Base-by-base conservation (phyloP, 2,329 filamentous ascomycete species). In the Teratosphaeria epicoccoides region DNA sequence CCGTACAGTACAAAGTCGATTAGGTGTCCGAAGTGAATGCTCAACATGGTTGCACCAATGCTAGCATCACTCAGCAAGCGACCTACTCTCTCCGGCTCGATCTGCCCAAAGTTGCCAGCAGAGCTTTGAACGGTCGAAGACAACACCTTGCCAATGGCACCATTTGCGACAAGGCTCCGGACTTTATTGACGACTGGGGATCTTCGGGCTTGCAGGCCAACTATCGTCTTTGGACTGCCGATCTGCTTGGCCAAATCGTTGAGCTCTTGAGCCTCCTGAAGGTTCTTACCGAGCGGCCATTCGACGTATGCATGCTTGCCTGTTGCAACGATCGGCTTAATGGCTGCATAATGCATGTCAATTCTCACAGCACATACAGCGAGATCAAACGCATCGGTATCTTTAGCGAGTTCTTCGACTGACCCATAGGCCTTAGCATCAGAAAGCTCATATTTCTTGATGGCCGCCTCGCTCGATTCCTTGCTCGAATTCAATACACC, bases 261-360 rank as follows among this genome's bases (percentile, higher is more conserved):
- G 20, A 79, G 61, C 54, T 76, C 71, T 44, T 71, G 66, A 0
- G 73, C 68, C 53, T 76, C 67, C 1, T 61, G 54, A 1, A 70
- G 49, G 43, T 68, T 73, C 3, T 66, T 63, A 0, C 65, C 74
- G 1, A 76, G 64, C 3, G 73, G 76, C 74, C 75, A 76, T 57
- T 78, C 76, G n/a, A 72, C 68, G 51, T 73, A 78, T 11, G 75
- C 68, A 43, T 73, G 66, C 59, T 78, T 78, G 20, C 71, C 69
- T 3, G 72, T 70, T 46, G 68, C 61, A 2, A 78, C 57, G 9
- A 68, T 69, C 1, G 73, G 72, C 43, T 67, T 68, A 10, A 72
- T 65, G 12, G 73, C 59, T 7, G 59, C 53, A 52, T 72, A 73
- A 52, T 77, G 74, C 20, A 66, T 62, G 10, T 67, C 68, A 2